These are phyloP conservation scores for Aspergillus carlsbadensis DNA, from an alignment of 495 filamentous ascomycete species.

Conservation along the genomic window DNA sequence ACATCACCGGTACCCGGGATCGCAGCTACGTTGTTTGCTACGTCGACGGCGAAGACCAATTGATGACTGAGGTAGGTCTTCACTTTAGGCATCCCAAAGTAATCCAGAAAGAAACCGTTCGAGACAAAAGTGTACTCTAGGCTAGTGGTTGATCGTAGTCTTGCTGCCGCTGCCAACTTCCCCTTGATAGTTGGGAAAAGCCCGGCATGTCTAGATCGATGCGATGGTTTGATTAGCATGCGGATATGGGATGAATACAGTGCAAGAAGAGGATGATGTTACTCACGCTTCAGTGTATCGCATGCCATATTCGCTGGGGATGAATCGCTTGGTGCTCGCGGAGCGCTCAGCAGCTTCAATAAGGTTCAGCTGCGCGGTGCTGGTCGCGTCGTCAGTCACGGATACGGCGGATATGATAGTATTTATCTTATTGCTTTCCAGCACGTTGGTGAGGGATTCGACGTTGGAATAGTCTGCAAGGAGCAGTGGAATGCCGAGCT, in stretches of 20 bases:
- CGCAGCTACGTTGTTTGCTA: not conserved
- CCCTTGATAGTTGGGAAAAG: no score
- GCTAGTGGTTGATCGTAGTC: not conserved
- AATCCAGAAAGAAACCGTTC: not conserved
- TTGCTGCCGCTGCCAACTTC: not conserved
- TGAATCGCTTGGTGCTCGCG: not conserved
- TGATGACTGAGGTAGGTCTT: not conserved
- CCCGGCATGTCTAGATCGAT: no score
- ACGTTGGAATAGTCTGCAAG: not conserved
- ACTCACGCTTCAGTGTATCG: no score
- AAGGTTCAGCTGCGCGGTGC: not conserved
- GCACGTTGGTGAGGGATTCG: not conserved
- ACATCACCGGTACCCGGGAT: not conserved
- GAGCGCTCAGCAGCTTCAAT: not conserved
- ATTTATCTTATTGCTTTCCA: not conserved
- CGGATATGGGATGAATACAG: not conserved
- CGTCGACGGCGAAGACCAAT: not conserved
- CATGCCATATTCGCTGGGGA: no score
- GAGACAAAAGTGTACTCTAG: not conserved
- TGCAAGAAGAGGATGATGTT: no score
- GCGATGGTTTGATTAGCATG: not conserved
- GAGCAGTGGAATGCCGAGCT: no score
- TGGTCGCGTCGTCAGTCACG: not conserved
- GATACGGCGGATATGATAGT: not conserved
- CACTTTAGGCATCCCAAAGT: not conserved